Conservation (phyloP, 768 basidiomycete species). For the Lactarius indigo region DNA sequence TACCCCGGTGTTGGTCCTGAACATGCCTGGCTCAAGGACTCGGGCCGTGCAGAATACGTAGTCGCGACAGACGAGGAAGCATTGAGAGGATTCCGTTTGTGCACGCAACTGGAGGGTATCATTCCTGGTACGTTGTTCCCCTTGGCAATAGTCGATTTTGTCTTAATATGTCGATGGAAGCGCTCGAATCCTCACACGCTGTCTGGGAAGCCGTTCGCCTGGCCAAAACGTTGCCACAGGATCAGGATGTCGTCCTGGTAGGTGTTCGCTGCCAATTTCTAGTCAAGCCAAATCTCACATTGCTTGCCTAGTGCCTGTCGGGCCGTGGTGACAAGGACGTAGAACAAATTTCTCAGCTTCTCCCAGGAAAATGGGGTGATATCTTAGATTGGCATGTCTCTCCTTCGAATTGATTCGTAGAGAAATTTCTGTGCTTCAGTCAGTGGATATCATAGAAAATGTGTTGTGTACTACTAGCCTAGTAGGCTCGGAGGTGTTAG, state of each 20-base stretch:
- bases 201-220: constrained; percentile 88
- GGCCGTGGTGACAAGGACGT: constrained; percentile 99
- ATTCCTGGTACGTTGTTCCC: constrained; percentile 68
- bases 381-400: constrained; percentile 89
- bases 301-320: constrained; percentile 67
- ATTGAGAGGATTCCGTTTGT: constrained; percentile 84
- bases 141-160: constrained; percentile 1
- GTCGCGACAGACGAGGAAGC: constrained; percentile 94
- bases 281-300: neutral
- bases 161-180: constrained; percentile 39
- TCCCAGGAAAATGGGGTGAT: constrained; percentile 93
- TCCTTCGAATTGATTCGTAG: constrained; percentile 21
- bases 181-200: constrained; percentile 93
- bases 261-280: constrained; percentile 34
- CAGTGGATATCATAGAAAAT: neutral
- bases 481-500: neutral
- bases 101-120: constrained; percentile 93
- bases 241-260: constrained; percentile 87
- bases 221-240: constrained; percentile 81
- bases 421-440: neutral
- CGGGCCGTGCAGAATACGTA: constrained; percentile 88
- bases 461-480: too few relatives aligned
- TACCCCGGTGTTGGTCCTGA: constrained; percentile 98
- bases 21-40: constrained; percentile 96
- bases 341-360: constrained; percentile 88